A percentile compares a stretch with the other conserved stretches of the same genome.
These are phyloP conservation scores for Pseudohalonectria lignicola DNA, from an alignment of 2,329 filamentous ascomycete genomes.

Conservation along the genomic window DNA sequence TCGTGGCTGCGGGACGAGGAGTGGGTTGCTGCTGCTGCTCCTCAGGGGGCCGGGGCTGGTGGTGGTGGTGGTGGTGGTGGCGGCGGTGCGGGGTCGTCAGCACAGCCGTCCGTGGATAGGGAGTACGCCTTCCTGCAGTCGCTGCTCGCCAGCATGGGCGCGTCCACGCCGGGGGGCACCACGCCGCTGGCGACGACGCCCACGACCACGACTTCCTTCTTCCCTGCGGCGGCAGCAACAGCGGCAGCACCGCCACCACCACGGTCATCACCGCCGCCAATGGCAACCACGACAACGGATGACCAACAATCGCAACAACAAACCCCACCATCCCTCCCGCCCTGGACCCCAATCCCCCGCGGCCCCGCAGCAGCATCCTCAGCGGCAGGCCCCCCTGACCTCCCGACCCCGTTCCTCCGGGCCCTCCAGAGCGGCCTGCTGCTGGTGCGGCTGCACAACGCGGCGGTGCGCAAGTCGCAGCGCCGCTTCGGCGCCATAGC, in stretches of 20 bases:
- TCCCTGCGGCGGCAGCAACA: not conserved
- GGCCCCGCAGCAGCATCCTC: slow-evolving; percentile 6
- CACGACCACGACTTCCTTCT: slow-evolving; percentile 5
- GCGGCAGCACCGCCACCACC: slow-evolving; percentile 3
- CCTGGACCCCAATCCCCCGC: slow-evolving; percentile 50
- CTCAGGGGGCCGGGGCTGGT: slow-evolving; percentile 52
- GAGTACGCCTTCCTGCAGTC: slow-evolving; percentile 75
- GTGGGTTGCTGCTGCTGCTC: slow-evolving; percentile 63
- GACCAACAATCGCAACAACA: slow-evolving; percentile 11
- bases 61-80: no score
- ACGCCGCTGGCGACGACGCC: slow-evolving; percentile 7
- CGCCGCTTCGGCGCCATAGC: slow-evolving; percentile 85
- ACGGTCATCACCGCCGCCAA: slow-evolving; percentile 2
- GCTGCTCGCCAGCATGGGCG: slow-evolving; percentile 31
- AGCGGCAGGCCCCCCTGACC: no score
- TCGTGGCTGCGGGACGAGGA: slow-evolving; percentile 65
- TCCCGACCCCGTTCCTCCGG: slow-evolving; percentile 63
- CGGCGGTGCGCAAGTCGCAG: slow-evolving; percentile 72
- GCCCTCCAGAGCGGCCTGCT: slow-evolving; percentile 68
- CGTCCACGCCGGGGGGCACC: not conserved
- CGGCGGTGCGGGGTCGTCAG: no score
- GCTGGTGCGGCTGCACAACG: slow-evolving; percentile 82
- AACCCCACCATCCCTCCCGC: slow-evolving; percentile 44
- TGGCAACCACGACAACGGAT: not conserved
- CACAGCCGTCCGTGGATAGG: slow-evolving; percentile 61